phyloP scores from a whole-genome alignment of 345 rosid species.

The Syzygium aromaticum region DNA sequence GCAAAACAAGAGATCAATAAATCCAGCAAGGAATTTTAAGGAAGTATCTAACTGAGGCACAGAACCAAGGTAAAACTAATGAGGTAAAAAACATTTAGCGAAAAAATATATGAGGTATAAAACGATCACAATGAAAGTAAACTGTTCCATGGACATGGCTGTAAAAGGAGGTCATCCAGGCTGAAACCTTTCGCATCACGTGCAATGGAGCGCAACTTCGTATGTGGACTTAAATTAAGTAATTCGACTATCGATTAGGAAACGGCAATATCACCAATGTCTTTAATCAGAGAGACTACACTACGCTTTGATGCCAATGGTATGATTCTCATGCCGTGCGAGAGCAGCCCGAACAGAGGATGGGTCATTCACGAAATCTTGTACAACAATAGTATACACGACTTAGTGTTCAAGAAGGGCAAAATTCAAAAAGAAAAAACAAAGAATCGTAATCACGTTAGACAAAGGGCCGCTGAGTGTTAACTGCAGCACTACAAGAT shows the following conservation, averaged over 20 bases:
- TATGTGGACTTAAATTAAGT: rapidly evolving
- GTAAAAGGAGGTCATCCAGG: background rate
- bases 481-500: background rate
- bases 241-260: background rate
- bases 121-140: background rate
- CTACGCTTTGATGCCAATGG: background rate
- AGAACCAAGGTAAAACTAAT: background rate
- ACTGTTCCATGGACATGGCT: background rate
- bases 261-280: background rate
- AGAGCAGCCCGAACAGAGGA: background rate
- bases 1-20: background rate
- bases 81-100: too few relatives aligned
- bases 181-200: background rate
- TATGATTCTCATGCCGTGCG: background rate
- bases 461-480: background rate
- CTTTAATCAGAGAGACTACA: background rate
- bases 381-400: background rate
- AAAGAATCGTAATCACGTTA: background rate
- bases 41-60: background rate
- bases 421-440: background rate
- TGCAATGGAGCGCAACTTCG: background rate
- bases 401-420: background rate
- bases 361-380: background rate
- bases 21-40: background rate
- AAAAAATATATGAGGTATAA: rapidly evolving